Conservation (phyloP, 2,329 filamentous ascomycete species). For the Metarhizium anisopliae region DNA sequence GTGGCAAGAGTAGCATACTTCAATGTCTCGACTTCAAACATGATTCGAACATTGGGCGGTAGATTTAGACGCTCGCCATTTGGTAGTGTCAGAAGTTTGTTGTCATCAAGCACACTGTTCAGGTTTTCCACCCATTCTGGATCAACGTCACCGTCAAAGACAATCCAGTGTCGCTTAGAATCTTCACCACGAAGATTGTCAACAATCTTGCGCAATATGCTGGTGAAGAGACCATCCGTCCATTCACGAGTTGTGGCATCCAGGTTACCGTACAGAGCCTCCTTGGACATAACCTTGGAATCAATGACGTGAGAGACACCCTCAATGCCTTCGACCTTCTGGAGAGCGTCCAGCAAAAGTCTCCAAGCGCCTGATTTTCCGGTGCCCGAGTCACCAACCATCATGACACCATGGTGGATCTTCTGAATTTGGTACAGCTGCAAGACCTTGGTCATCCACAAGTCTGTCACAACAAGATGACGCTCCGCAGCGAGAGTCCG, state of each 20-base stretch:
- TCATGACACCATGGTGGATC: slow-evolving; percentile 99
- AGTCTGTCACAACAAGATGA: slow-evolving; percentile 81
- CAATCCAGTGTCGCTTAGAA: slow-evolving; percentile 95
- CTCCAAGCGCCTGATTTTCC: slow-evolving; percentile 97
- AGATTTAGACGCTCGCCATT: slow-evolving; percentile 97
- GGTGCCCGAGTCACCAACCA: slow-evolving; percentile 96
- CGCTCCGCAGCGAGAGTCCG: slow-evolving; percentile 73
- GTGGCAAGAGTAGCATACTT: slow-evolving; percentile 97
- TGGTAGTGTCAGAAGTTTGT: slow-evolving; percentile 91
- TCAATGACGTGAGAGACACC: slow-evolving; percentile 97
- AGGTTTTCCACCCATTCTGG: slow-evolving; percentile 99
- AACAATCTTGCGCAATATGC: slow-evolving; percentile 94
- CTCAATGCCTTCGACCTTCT: slow-evolving; percentile 83
- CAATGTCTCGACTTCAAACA: slow-evolving; percentile 98
- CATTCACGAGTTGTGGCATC: slow-evolving; percentile 97
- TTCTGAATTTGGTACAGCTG: slow-evolving; percentile 97
- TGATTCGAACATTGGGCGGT: slow-evolving; percentile 90
- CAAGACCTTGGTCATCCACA: slow-evolving; percentile 95
- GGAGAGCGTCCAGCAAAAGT: slow-evolving; percentile 80
- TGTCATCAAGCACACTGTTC: slow-evolving; percentile 98
- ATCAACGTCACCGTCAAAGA: slow-evolving; percentile 98
- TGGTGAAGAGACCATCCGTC: slow-evolving; percentile 97
- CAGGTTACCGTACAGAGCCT: slow-evolving; percentile 88
- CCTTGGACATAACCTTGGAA: slow-evolving; percentile 99
- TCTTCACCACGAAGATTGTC: slow-evolving; percentile 98